phyloP scores from a whole-genome alignment of 2,329 filamentous ascomycete genomes.

The Fusarium cicatricum region DNA sequence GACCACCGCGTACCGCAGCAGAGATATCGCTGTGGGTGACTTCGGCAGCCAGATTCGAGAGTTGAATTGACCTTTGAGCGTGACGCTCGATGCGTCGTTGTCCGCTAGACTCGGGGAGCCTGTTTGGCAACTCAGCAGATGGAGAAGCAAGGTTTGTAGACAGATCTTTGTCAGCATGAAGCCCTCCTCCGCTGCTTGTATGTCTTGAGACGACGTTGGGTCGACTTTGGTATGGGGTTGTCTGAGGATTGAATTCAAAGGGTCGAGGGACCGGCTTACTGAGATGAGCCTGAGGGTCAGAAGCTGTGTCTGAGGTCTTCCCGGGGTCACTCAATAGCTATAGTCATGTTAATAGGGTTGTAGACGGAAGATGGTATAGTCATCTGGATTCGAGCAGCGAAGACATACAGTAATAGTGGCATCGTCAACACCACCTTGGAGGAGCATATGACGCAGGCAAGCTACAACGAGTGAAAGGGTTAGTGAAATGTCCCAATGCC shows the following conservation, averaged over 20 bases:
- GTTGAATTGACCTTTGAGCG: slow-evolving; percentile 65
- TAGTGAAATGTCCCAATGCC: not conserved
- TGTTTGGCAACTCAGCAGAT: not conserved
- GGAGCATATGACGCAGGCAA: slow-evolving; percentile 53
- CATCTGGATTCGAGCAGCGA: too few species aligned
- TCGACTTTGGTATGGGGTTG: slow-evolving; percentile 1
- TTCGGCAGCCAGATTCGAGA: slow-evolving; percentile 68
- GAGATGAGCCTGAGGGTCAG: not conserved
- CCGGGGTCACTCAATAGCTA: slow-evolving; percentile 22
- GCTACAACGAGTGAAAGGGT: slow-evolving; percentile 19
- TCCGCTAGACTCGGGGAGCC: not conserved
- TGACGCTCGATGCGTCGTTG: slow-evolving; percentile 42
- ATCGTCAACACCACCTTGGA: slow-evolving; percentile 57
- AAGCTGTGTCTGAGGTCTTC: not conserved
- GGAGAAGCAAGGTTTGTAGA: not conserved
- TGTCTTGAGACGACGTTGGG: not conserved
- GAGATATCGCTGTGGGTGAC: slow-evolving; percentile 73
- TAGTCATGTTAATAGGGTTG: slow-evolving; percentile 1
- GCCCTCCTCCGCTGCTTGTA: not conserved
- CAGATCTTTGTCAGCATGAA: not conserved
- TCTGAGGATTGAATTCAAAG: not conserved
- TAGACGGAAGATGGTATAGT: too few species aligned
- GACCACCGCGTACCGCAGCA: slow-evolving; percentile 72
- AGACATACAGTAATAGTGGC: slow-evolving; percentile 56
- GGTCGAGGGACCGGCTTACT: not conserved